Evolutionary conservation across 139 green algal genomes (phyloP), one percentile per base, ranked within the genome.

Genomic region (Yamagishiella unicocca): DNA sequence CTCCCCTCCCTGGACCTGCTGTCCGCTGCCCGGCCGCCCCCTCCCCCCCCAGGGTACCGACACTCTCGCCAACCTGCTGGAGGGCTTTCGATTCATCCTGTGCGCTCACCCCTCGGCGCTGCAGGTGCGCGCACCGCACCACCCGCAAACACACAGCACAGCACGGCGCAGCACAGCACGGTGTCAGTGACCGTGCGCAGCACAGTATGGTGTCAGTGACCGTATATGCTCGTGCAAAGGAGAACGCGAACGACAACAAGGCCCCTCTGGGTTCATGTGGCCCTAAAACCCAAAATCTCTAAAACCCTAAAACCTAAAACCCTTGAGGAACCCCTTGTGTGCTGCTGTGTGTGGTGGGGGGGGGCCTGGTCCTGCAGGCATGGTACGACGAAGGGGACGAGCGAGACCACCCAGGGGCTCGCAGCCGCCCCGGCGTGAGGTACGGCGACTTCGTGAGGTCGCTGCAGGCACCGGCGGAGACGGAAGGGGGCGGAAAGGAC

Each of bases 51-150:
- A 85, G 87, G 87, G 87, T 33, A 90, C 87, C 24, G 87, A 90
- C 90, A 95, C 92, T 0, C 89, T 96, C 29, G 87, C 85, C 25
- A 95, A 90, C 25, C 82, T 96, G 83, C 45, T 96, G 37, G 94
- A 96, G 89, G 93, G 90, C 54, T 89, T 96, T 14, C 89, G 92
- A 33, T 96, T 94, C 71, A 87, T 93, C 53, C 50, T 95, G 75
- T 93, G 83, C 53, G 87, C 92, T 0, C 91, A 86, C 29, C 83
- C 91, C 29, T 58, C 78, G 5, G 88, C 82, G n/a, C 88, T 94
- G 54, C 87, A 95, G 84, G 82, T 90, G 33, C 54, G 54, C 54
- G 27, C 54, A 64, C 6, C 62, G 29, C n/a, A n/a, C n/a, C n/a
- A n/a, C n/a, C n/a, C n/a, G n/a, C n/a, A n/a, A n/a, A n/a, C n/a